These are phyloP conservation scores for Macrolepiota fuliginosa DNA, from an alignment of 768 basidiomycete genomes.

Conservation along the genomic window DNA sequence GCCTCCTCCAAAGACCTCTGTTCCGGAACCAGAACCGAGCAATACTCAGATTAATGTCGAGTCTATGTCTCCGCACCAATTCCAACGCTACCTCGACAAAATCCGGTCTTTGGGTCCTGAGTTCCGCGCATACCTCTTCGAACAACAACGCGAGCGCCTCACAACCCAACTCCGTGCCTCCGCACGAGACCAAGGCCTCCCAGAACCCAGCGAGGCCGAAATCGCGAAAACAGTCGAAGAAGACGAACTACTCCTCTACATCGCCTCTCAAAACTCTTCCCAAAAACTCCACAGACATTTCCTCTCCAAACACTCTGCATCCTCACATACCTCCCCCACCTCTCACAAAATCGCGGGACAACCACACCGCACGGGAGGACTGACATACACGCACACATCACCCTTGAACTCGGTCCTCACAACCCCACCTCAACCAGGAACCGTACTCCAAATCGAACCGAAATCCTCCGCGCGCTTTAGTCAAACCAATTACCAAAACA, in stretches of 20 bases:
- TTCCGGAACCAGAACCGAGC: conserved; percentile 7
- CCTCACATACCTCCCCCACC: conserved; percentile 13
- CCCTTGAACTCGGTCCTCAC: conserved; percentile 51
- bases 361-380: conserved; percentile 62
- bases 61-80: conserved; percentile 58
- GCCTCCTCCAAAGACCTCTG: neutral
- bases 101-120: conserved; percentile 53
- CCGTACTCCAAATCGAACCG: conserved; percentile 40
- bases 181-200: neutral
- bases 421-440: conserved; percentile 54
- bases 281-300: conserved; percentile 32
- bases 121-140: conserved; percentile 37
- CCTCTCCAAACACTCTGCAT: conserved; percentile 31
- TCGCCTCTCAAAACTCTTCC: conserved; percentile 20
- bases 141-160: conserved; percentile 15
- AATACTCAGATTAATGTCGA: conserved; percentile 44
- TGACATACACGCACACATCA: conserved; percentile 57
- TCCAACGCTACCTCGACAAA: conserved; percentile 56
- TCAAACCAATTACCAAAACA: neutral
- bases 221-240: neutral
- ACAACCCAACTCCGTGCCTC: conserved; percentile 1
- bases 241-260: conserved; percentile 21
- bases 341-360: conserved; percentile 49
- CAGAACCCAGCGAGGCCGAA: neutral
- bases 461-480: neutral